Conservation (phyloP, 768 basidiomycete genomes). For the Psilocybe azurescens region DNA sequence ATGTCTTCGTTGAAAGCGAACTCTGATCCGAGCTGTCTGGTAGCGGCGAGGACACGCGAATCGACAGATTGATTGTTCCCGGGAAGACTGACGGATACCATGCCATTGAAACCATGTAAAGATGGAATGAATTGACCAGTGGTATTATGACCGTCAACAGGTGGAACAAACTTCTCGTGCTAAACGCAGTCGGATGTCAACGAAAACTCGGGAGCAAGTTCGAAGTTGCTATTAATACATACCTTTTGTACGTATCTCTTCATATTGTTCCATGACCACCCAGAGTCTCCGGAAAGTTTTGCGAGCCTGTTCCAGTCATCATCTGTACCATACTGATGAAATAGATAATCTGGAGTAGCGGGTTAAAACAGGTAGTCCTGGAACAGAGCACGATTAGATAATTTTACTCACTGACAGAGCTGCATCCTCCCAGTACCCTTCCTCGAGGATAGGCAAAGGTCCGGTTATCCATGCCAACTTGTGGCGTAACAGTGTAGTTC, state of each 20-base stretch:
- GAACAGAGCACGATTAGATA: slow-evolving; percentile 1
- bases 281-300: slow-evolving; percentile 34
- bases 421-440: slow-evolving; percentile 37
- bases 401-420: slow-evolving; percentile 30
- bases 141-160: slow-evolving; percentile 42
- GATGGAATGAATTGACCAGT: slow-evolving; percentile 39
- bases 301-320: slow-evolving; percentile 44
- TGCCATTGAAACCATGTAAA: slow-evolving; percentile 36
- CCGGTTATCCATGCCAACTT: slow-evolving; percentile 34
- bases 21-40: slow-evolving; percentile 24
- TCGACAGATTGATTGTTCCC: slow-evolving; percentile 28
- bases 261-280: slow-evolving; percentile 43
- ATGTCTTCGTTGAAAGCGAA: slow-evolving; percentile 39
- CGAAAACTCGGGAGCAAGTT: not conserved
- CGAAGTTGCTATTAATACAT: slow-evolving; percentile 7
- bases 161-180: slow-evolving; percentile 19
- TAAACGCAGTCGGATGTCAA: not conserved
- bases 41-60: slow-evolving; percentile 26
- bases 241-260: slow-evolving; percentile 32
- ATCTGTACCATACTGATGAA: slow-evolving; percentile 37
- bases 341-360: slow-evolving; percentile 34
- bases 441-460: slow-evolving; percentile 36
- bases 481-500: slow-evolving; percentile 39
- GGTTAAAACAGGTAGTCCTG: no score
- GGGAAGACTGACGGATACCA: slow-evolving; percentile 27